Evolutionary conservation across 1,284 basidiomycete genomes (phyloP), one percentile per base, ranked within the genome.

Genomic region (Athelia sp.): DNA sequence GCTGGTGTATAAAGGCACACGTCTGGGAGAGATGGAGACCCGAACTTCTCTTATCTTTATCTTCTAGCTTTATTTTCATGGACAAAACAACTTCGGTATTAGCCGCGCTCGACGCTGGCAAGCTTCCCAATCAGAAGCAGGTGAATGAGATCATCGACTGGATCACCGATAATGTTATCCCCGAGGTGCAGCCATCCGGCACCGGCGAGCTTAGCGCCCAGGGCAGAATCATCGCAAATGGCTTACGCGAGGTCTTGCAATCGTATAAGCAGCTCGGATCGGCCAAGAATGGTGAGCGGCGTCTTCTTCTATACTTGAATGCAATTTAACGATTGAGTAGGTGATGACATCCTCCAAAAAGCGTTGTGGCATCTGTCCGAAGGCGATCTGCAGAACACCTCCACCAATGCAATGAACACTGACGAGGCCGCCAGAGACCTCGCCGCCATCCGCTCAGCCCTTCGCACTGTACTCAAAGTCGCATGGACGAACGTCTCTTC

Each of bases 31-130:
- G 13, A 29, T 29, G 26, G 26, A 4, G 6, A 29, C 13, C 26
- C 26, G 23, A 50, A 50, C 40, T 24, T 48, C 8, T 46, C 49
- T 43, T 43, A 52, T 23, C 48, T 46, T 50, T 49, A 44, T 19
- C 14, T 19, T 38, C 23, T 43, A 4, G 29, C 4, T n/a, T 23
- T 40, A 4, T 34, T 19, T 56, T 43, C 43, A 86, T 86, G 82
- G 79, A 86, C 53, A 78, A 77, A 62, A 54, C 72, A 40, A 69
- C 81, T 18, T 79, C 80, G 29, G 58, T 84, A 18, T 57, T 81
- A 48, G 84, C 81, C 46, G 83, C 83, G 15, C 64, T 86, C 58
- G 73, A 78, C 53, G 82, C 82, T 34, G 81, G 81, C 19, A 87
- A 87, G 57, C 67, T 84, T 11, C 83, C 83, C 14, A 73, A 71